phyloP scores from a whole-genome alignment of 2,329 filamentous ascomycete genomes.

The Verticillium longisporum region DNA sequence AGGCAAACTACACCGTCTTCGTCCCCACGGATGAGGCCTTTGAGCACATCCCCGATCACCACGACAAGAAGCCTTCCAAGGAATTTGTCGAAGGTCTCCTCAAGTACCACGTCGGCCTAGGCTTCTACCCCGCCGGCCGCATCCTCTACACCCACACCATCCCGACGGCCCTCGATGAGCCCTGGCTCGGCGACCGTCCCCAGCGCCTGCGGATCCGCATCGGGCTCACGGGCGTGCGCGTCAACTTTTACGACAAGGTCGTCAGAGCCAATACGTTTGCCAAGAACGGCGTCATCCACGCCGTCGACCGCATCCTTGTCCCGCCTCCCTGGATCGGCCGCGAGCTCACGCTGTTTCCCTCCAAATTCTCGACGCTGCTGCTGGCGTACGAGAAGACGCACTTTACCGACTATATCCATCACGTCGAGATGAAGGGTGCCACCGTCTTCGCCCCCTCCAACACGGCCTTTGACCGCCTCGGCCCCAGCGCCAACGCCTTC shows the following conservation, averaged over 20 bases:
- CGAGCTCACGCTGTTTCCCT: conserved; percentile 58
- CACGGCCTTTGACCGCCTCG: conserved; percentile 70
- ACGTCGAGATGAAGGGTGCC: conserved; percentile 51
- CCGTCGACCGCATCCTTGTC: conserved; percentile 65
- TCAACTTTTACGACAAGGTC: conserved; percentile 74
- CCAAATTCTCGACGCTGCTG: conserved; percentile 70
- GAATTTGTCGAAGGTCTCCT: conserved; percentile 64
- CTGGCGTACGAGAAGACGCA: conserved; percentile 70
- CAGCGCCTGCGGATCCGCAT: conserved; percentile 69
- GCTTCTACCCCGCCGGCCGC: conserved; percentile 57
- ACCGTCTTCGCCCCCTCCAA: conserved; percentile 82
- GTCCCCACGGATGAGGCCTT: conserved; percentile 75
- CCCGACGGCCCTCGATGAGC: conserved; percentile 57
- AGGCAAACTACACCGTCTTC: conserved; percentile 72
- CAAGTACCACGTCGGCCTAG: conserved; percentile 67
- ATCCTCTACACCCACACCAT: conserved; percentile 69
- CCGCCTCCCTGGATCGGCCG: conserved; percentile 60
- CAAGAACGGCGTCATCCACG: conserved; percentile 77
- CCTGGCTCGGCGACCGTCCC: conserved; percentile 53
- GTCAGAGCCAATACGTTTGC: conserved; percentile 64
- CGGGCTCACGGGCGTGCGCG: conserved; percentile 51
- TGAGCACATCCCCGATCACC: conserved; percentile 45
- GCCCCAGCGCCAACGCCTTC: conserved; percentile 69
- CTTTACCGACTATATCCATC: conserved; percentile 54
- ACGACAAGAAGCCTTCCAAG: conserved; percentile 54